These are phyloP conservation scores for Xerocomus spinulosus DNA, from an alignment of 768 basidiomycete species.

Conservation along the genomic window DNA sequence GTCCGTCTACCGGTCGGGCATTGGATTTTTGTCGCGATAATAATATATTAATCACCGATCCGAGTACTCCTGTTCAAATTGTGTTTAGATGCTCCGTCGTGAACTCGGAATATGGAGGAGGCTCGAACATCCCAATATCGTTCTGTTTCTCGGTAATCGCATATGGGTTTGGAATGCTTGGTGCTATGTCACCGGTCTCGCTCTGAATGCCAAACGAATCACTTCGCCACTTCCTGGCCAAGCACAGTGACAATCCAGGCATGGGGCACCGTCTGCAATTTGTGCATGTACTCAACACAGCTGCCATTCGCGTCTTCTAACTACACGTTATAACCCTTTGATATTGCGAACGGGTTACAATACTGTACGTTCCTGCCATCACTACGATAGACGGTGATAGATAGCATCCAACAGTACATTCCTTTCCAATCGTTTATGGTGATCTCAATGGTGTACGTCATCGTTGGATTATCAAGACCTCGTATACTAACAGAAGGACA, in stretches of 20 bases:
- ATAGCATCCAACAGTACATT: conserved; percentile 10
- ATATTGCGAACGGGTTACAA: conserved; percentile 13
- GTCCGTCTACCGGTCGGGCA: no score
- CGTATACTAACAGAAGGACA: background rate
- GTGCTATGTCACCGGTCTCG: conserved; percentile 25
- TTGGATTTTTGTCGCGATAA: no score
- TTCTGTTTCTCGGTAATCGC: conserved; percentile 27
- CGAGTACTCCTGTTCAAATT: no score
- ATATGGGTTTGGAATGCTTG: conserved; percentile 22
- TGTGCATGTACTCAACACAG: conserved; percentile 7
- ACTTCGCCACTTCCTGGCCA: conserved; percentile 16
- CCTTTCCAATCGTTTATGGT: conserved; percentile 11
- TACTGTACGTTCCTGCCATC: conserved; percentile 3
- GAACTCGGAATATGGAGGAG: conserved; percentile 30
- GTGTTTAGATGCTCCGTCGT: conserved; percentile 24
- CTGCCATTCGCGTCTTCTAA: conserved; percentile 15
- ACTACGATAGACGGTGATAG: background rate
- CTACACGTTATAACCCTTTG: conserved; percentile 6
- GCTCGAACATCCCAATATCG: conserved; percentile 21
- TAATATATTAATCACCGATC: no score
- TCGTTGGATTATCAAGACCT: no score
- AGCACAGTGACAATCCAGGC: background rate
- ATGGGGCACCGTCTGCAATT: conserved; percentile 6
- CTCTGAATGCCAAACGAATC: conserved; percentile 29
- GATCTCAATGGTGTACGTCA: conserved; percentile 14